Base-by-base conservation (phyloP, 352 stramenopile species). In the Pythium dissotocum region DNA sequence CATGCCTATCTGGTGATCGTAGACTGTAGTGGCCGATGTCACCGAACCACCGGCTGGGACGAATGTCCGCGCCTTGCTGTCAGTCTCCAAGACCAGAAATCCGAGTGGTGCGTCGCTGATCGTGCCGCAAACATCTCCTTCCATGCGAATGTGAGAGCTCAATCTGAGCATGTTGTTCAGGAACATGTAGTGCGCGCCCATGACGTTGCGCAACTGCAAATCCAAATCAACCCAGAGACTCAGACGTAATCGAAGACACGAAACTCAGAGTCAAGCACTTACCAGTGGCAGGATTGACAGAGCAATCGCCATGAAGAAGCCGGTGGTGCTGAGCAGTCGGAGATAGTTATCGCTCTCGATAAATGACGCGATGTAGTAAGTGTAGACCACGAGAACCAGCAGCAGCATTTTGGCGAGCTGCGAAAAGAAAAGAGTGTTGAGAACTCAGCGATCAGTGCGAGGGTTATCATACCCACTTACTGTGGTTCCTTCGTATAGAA, bases 161-260 rank as follows among this genome's bases (percentile, higher is more conserved):
- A 90, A 53, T 35, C 79, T 77, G 49, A 92, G 62, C 80, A 92
- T 90, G 61, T 88, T 92, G 66, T 75, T 67, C 55, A 92, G 67
- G 49, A 92, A 92, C 84, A 92, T 90, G 67, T 90, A 88, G 65
- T 89, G 82, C 2, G 77, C 84, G 4, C 82, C 84, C 71, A 92
- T 75, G 66, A 90, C 70, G 51, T 92, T 92, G 30, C 79, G 82
- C 10, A 92, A 62, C 84, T 92, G 51, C 5, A 9, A 6, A 38
- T 38, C 9, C 33, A 44, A 49, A 30, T 30, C 8, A 24, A 40
- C 21, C 52, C 26, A 6, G 12, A 53, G 4, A 53, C 7, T 26
- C 13, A 65, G 9, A n/a, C 35, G n/a, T 14, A 57, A 62, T 32
- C 10, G 33, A 61, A 38, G 33, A 38, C 33, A 38, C 33, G 33